A percentile compares a stretch with the other conserved stretches of the same genome.
These are phyloP conservation scores for Rhododendron ferrugineum DNA, from an alignment of 148 eudicot species.

Conservation along the genomic window DNA sequence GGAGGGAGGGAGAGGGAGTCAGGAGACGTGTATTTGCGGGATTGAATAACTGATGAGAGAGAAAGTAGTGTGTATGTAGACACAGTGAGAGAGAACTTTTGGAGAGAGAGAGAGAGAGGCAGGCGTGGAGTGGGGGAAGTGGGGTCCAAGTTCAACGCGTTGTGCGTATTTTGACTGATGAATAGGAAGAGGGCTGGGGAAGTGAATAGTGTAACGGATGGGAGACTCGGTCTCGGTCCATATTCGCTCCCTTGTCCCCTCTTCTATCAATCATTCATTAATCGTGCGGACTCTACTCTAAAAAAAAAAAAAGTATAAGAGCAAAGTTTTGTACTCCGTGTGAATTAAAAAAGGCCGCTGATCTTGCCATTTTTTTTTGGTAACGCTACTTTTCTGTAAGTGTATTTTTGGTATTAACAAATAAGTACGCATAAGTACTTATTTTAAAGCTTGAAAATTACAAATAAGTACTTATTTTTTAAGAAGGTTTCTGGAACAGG, in stretches of 20 bases:
- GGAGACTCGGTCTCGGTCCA: neutral
- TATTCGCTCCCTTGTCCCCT: neutral
- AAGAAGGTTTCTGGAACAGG: no score
- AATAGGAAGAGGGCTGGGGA: neutral
- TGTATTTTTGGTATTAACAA: no score
- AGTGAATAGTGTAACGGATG: neutral
- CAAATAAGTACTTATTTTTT: no score
- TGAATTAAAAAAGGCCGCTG: no score
- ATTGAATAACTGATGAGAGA: slow-evolving; percentile 7
- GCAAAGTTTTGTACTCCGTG: no score
- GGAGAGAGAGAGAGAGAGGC: neutral
- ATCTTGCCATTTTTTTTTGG: no score
- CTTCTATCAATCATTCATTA: neutral
- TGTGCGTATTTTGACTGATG: neutral
- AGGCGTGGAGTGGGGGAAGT: neutral
- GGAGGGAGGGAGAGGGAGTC: neutral
- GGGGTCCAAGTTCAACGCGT: slow-evolving; percentile 2
- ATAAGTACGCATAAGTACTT: no score
- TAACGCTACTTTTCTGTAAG: no score
- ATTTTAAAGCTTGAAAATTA: no score
- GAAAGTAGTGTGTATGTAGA: neutral
- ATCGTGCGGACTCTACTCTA: no score
- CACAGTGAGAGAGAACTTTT: neutral
- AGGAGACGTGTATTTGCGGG: slow-evolving; percentile 14
- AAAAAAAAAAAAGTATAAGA: no score